A percentile compares a stretch with the other conserved stretches of the same genome.
Evolutionary conservation across 2,329 filamentous ascomycete genomes (phyloP).

Genomic region (Ceratocystis destructans): DNA sequence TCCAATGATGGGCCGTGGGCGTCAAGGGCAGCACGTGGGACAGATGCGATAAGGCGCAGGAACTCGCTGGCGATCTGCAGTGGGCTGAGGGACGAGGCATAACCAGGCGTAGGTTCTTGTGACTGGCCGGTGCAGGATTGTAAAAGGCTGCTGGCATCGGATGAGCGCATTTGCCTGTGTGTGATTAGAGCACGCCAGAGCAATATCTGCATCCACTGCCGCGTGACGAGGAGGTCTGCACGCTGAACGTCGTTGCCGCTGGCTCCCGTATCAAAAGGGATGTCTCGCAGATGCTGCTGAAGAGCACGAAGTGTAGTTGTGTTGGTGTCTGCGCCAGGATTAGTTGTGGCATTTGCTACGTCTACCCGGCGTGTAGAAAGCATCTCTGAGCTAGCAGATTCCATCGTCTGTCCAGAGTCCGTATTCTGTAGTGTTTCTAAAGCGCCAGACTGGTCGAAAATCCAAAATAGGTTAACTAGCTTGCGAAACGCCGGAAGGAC

Average conservation of each 20-base stretch:
- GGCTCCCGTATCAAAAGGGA: slow-evolving; percentile 26
- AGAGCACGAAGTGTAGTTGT: slow-evolving; percentile 26
- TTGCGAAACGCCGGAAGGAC: slow-evolving; percentile 37
- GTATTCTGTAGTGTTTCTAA: slow-evolving; percentile 34
- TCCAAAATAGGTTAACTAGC: slow-evolving; percentile 36
- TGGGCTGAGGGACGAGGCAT: slow-evolving; percentile 24
- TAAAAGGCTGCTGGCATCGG: not conserved
- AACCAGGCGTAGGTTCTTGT: not conserved
- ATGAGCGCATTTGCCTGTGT: slow-evolving; percentile 23
- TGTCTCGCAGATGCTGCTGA: slow-evolving; percentile 32
- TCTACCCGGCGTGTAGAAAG: slow-evolving; percentile 22
- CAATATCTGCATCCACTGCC: slow-evolving; percentile 38
- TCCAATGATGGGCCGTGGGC: slow-evolving; percentile 37
- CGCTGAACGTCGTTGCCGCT: slow-evolving; percentile 35
- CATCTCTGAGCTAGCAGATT: not conserved
- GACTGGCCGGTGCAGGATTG: not conserved
- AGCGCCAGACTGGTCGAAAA: slow-evolving; percentile 36
- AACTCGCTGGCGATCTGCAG: slow-evolving; percentile 35
- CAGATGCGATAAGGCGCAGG: slow-evolving; percentile 29
- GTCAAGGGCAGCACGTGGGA: slow-evolving; percentile 35
- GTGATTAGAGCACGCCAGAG: slow-evolving; percentile 32
- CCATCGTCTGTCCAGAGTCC: slow-evolving; percentile 23
- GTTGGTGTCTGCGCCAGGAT: not conserved
- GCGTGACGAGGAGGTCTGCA: slow-evolving; percentile 36
- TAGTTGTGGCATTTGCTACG: slow-evolving; percentile 23